Evolutionary conservation across 2,329 filamentous ascomycete genomes (phyloP).

Genomic region (Rosellinia necatrix): DNA sequence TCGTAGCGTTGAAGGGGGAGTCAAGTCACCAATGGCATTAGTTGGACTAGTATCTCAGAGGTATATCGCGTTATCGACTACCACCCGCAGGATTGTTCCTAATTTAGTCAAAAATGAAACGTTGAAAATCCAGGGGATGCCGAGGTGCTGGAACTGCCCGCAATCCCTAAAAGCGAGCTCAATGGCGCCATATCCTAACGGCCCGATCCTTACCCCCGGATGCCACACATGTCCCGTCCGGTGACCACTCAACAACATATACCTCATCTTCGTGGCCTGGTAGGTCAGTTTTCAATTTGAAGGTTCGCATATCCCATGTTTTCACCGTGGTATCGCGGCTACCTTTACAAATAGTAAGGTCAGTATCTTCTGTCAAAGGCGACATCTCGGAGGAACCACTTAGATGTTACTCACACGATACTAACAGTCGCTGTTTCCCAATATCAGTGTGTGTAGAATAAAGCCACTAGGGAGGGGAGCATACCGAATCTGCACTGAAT

Average conservation of each 20-base stretch:
- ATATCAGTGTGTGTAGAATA: neutral
- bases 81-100: neutral
- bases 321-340: slow-evolving; percentile 85
- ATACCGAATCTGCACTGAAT: slow-evolving; percentile 83
- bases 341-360: slow-evolving; percentile 47
- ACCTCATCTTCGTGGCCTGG: slow-evolving; percentile 35
- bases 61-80: slow-evolving; percentile 2
- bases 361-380: slow-evolving; percentile 23
- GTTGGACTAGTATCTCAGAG: neutral
- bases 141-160: neutral
- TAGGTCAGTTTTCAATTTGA: slow-evolving; percentile 62
- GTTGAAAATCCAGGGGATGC: neutral
- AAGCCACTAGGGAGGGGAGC: neutral
- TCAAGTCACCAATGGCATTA: neutral
- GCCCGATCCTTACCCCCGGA: slow-evolving; percentile 94
- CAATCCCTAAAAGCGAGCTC: slow-evolving; percentile 28
- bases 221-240: slow-evolving; percentile 84
- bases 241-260: slow-evolving; percentile 80
- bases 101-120: neutral
- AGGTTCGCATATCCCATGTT: slow-evolving; percentile 87
- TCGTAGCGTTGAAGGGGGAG: no score
- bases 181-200: slow-evolving; percentile 69
- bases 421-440: slow-evolving; percentile 42
- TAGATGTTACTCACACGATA: slow-evolving; percentile 20
- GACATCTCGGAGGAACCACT: neutral